A percentile compares a stretch with the other conserved stretches of the same genome.
Conservation (phyloP, 345 rosid genomes). For the Diplotaxis tenuifolia region DNA sequence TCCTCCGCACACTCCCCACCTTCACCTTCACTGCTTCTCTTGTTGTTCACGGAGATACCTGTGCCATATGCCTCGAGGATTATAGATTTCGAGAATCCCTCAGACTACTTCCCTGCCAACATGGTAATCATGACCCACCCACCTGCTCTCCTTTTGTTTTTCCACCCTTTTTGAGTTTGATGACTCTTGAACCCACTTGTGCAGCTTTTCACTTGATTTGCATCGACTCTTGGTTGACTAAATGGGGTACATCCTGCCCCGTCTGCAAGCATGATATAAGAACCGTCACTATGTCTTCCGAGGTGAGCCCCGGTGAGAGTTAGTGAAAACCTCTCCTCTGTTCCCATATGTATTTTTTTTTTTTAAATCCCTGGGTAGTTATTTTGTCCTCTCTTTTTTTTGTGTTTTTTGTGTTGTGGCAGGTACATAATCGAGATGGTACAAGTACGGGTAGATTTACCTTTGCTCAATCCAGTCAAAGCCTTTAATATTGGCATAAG, state of each 20-base stretch:
- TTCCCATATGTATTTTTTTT: not conserved
- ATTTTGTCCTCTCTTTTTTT: not conserved
- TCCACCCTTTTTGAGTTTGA: too few relatives aligned
- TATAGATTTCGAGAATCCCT: slow-evolving; percentile 61
- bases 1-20: slow-evolving; percentile 54
- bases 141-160: slow-evolving; percentile 2
- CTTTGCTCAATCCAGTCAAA: slow-evolving; percentile 27
- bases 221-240: slow-evolving; percentile 73
- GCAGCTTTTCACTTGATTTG: slow-evolving; percentile 71
- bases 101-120: slow-evolving; percentile 71
- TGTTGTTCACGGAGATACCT: slow-evolving; percentile 48
- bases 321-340: not conserved
- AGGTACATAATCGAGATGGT: slow-evolving; percentile 27
- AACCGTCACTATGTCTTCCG: slow-evolving; percentile 35
- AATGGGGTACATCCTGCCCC: slow-evolving; percentile 75
- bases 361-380: not conserved
- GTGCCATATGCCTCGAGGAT: slow-evolving; percentile 78
- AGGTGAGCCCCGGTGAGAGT: slow-evolving; percentile 43
- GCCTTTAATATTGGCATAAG: slow-evolving; percentile 20
- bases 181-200: slow-evolving; percentile 23
- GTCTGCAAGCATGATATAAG: slow-evolving; percentile 77
- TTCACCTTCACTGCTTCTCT: slow-evolving; percentile 35
- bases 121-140: slow-evolving; percentile 49
- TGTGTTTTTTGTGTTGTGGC: not conserved
- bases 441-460: slow-evolving; percentile 21